These are phyloP conservation scores for Pogostemon cablin DNA, from an alignment of 257 asterid species.

Conservation along the genomic window DNA sequence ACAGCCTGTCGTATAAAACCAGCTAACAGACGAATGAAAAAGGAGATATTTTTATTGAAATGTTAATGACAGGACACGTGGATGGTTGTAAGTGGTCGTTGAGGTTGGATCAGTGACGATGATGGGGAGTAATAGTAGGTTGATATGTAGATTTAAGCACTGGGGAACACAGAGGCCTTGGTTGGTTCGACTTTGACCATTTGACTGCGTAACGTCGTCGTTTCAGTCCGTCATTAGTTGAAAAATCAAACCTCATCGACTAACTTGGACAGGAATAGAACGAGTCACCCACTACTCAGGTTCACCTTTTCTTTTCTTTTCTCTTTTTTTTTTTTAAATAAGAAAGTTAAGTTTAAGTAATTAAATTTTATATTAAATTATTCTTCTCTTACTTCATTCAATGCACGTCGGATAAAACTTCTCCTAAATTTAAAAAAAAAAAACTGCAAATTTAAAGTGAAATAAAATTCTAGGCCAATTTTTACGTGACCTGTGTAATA, in stretches of 20 bases:
- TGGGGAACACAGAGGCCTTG: neutral
- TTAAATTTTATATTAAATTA: too few species aligned
- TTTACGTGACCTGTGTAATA: too few species aligned
- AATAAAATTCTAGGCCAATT: too few species aligned
- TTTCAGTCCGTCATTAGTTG: neutral
- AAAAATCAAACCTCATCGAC: neutral
- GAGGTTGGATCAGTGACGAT: neutral
- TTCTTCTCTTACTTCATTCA: too few species aligned
- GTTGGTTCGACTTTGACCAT: slow-evolving; percentile 33
- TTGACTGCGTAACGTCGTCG: slow-evolving; percentile 31
- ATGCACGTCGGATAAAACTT: too few species aligned
- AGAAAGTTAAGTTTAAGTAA: too few species aligned
- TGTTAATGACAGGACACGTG: neutral
- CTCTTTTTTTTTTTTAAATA: too few species aligned
- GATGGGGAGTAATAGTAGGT: neutral
- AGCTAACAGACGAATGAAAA: slow-evolving; percentile 30
- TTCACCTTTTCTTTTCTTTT: neutral
- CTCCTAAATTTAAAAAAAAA: too few species aligned
- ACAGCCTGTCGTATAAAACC: neutral
- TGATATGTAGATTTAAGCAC: neutral
- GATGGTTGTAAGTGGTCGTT: neutral
- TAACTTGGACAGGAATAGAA: neutral
- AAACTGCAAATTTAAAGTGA: too few species aligned
- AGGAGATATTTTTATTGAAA: neutral
- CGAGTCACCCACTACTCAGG: neutral